phyloP scores from a whole-genome alignment of 768 basidiomycete genomes.

The Termitomyces bulborhizus region DNA sequence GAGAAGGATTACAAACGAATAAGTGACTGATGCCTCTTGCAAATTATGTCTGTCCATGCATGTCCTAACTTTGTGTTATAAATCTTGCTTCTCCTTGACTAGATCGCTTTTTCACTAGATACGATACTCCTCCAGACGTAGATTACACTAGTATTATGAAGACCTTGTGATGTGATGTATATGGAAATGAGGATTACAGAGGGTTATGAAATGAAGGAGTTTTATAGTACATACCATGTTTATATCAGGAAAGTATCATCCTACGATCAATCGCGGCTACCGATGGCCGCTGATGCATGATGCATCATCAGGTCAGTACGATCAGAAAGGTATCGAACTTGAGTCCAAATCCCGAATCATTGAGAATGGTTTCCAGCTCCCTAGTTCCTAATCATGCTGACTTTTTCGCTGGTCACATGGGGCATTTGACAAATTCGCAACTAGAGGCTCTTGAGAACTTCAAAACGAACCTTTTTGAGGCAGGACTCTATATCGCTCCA shows the following conservation, averaged over 20 bases:
- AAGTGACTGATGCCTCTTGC: background rate
- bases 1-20: constrained; percentile 23
- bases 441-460: constrained; percentile 43
- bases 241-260: too few relatives aligned
- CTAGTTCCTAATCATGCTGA: background rate
- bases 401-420: constrained; percentile 42
- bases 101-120: background rate
- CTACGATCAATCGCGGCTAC: background rate
- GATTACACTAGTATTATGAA: background rate
- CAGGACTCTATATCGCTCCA: constrained; percentile 44
- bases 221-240: too few relatives aligned
- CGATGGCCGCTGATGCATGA: background rate
- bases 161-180: background rate
- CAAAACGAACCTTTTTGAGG: constrained; percentile 42
- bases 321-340: background rate
- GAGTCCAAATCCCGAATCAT: background rate
- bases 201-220: too few relatives aligned
- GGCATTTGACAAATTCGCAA: constrained; percentile 46
- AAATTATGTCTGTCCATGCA: background rate
- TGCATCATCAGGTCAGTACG: too few relatives aligned
- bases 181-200: background rate
- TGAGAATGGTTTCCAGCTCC: constrained; percentile 3
- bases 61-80: background rate
- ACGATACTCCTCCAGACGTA: background rate
- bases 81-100: background rate